Conservation (phyloP, 257 asterid species). For the Solanum gandarillasii region DNA sequence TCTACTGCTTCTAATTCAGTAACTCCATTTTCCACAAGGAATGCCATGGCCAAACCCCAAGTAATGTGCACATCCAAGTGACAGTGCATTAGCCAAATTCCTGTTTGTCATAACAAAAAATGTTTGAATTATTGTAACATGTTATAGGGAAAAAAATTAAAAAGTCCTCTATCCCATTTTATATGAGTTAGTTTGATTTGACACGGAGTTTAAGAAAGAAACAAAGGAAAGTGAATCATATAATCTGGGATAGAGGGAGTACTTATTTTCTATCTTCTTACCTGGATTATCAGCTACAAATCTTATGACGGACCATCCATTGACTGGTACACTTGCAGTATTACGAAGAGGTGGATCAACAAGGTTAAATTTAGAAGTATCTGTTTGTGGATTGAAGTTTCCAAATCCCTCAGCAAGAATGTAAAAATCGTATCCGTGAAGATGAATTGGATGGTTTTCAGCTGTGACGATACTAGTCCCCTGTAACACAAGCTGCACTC, state of each 20-base stretch:
- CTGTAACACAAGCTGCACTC: slow-evolving; percentile 71
- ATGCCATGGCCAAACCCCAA: slow-evolving; percentile 85
- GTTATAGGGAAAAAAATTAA: neutral
- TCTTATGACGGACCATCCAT: slow-evolving; percentile 88
- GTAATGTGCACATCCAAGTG: slow-evolving; percentile 80
- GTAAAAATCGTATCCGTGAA: slow-evolving; percentile 85
- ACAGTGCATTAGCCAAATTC: slow-evolving; percentile 84
- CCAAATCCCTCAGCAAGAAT: slow-evolving; percentile 86
- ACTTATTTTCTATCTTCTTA: slow-evolving; percentile 2
- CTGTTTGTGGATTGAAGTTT: slow-evolving; percentile 49
- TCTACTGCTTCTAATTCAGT: slow-evolving; percentile 42
- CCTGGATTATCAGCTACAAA: slow-evolving; percentile 96
- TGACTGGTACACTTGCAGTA: slow-evolving; percentile 75
- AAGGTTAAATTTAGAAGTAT: slow-evolving; percentile 59
- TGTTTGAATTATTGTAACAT: neutral
- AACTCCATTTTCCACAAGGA: slow-evolving; percentile 67
- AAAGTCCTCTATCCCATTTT: too few species aligned
- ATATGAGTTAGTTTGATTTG: neutral
- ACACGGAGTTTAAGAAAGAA: neutral
- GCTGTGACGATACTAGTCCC: slow-evolving; percentile 74
- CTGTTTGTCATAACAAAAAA: slow-evolving; percentile 15
- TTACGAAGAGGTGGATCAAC: slow-evolving; percentile 78
- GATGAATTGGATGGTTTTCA: slow-evolving; percentile 91
- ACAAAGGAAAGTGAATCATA: neutral
- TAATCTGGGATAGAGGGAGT: neutral